Evolutionary conservation across 2,329 filamentous ascomycete genomes (phyloP).

Genomic region (Sclerotinia borealis): DNA sequence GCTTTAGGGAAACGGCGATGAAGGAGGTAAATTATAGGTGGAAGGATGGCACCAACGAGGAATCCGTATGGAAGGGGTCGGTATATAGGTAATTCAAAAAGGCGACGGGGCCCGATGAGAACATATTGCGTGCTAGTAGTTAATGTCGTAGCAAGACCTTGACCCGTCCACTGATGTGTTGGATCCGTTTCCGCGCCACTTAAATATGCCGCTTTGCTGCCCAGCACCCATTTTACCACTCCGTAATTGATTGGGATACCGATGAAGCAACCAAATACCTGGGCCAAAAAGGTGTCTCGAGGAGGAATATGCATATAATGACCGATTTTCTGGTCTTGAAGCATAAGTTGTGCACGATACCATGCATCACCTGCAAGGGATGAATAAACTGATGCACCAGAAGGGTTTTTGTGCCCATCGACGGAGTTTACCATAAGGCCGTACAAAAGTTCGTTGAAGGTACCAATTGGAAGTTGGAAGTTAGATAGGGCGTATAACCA

Average conservation of each 20-base stretch:
- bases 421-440: constrained; percentile 52
- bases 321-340: constrained; percentile 59
- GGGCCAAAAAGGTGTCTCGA: constrained; percentile 53
- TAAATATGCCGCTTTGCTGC: constrained; percentile 50
- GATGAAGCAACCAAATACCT: constrained; percentile 52
- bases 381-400: constrained; percentile 52
- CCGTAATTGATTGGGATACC: constrained; percentile 57
- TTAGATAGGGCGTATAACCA: constrained; percentile 57
- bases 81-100: constrained; percentile 45
- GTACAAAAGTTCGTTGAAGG: constrained; percentile 54
- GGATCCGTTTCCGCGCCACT: constrained; percentile 46
- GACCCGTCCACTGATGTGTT: constrained; percentile 56
- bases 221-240: constrained; percentile 53
- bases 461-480: constrained; percentile 46
- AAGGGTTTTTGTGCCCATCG: constrained; percentile 47
- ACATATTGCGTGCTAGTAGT: constrained; percentile 56
- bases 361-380: constrained; percentile 56
- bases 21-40: constrained; percentile 43
- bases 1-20: constrained; percentile 47
- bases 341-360: constrained; percentile 52
- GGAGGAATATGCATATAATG: constrained; percentile 59
- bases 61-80: constrained; percentile 47
- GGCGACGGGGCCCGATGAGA: constrained; percentile 45
- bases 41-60: constrained; percentile 42
- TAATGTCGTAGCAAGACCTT: constrained; percentile 44